Percentiles rank a stretch among this genome's conserved stretches.
These are phyloP conservation scores for Rhododendron mucronatum DNA, from an alignment of 148 eudicot species.

Conservation along the genomic window DNA sequence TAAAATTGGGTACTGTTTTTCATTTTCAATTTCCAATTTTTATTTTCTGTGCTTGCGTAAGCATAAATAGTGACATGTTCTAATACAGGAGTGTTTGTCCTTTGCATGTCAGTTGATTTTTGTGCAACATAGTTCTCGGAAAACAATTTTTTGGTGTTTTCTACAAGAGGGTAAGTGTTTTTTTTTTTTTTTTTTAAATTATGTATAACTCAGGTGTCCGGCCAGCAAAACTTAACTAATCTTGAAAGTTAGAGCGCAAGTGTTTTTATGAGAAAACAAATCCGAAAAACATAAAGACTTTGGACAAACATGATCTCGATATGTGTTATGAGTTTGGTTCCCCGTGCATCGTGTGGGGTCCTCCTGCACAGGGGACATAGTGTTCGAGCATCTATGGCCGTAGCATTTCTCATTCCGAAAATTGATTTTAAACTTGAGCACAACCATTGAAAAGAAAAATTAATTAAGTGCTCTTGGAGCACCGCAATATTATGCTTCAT, in stretches of 20 bases:
- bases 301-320: not conserved
- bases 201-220: too few species aligned
- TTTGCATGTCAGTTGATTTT: not conserved
- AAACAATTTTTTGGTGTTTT: not conserved
- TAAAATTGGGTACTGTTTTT: not conserved
- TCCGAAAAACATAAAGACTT: not conserved
- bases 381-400: not conserved
- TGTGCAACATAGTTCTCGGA: not conserved
- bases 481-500: too few species aligned
- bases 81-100: not conserved
- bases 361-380: not conserved
- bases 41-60: too few species aligned
- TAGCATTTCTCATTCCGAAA: not conserved
- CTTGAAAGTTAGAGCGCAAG: too few species aligned
- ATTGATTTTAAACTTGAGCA: not conserved
- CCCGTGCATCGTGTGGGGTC: not conserved
- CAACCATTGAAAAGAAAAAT: not conserved
- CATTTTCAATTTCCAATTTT: too few species aligned
- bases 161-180: not conserved
- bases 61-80: not conserved
- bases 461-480: too few species aligned
- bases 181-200: too few species aligned
- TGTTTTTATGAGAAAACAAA: not conserved
- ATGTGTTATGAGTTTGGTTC: not conserved
- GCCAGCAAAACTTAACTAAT: too few species aligned